Evolutionary conservation across 331 rosid species (phyloP).

Genomic region (Quercus lobata): DNA sequence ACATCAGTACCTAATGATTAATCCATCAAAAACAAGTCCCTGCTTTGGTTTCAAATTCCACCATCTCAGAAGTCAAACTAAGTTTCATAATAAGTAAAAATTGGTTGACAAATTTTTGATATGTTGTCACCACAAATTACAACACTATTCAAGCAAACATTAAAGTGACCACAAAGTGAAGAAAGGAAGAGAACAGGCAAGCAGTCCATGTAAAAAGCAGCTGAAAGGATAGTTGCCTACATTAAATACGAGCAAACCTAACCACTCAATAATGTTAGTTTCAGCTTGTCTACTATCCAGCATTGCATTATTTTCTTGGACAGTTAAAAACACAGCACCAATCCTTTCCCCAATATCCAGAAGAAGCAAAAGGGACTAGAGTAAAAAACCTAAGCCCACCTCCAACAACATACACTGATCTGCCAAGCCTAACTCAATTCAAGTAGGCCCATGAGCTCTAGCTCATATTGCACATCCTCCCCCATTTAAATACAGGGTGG

Average conservation of each 20-base stretch:
- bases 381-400: background rate
- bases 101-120: too few relatives aligned
- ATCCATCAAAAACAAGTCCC: background rate
- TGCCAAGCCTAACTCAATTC: background rate
- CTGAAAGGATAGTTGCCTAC: background rate
- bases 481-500: too few relatives aligned
- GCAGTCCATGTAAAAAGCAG: too few relatives aligned
- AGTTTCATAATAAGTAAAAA: background rate
- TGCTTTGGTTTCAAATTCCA: background rate
- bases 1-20: background rate
- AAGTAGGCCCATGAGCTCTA: background rate
- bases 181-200: background rate
- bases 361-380: background rate
- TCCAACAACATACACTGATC: background rate
- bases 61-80: background rate
- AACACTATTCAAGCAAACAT: background rate
- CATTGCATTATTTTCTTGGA: background rate
- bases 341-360: background rate
- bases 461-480: too few relatives aligned
- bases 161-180: background rate
- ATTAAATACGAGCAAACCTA: background rate
- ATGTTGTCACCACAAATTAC: background rate
- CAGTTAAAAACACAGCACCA: background rate
- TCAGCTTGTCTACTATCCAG: background rate
- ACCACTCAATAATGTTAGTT: background rate